These are phyloP conservation scores for Balamuthia mandrillaris DNA, from an alignment of 208 protist species.

Conservation along the genomic window DNA sequence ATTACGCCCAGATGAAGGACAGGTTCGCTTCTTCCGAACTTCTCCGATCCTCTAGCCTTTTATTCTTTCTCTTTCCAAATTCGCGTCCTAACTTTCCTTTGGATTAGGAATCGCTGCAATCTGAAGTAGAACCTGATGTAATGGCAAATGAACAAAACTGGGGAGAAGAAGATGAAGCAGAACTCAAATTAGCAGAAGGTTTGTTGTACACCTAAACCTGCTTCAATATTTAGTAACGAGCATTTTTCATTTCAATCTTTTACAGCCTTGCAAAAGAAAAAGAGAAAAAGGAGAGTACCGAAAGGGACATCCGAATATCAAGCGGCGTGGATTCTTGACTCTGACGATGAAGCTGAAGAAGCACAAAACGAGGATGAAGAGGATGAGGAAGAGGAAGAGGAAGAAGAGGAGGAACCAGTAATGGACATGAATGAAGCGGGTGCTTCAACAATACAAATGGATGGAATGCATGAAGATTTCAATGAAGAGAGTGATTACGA, in stretches of 20 bases:
- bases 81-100: too few relatives aligned
- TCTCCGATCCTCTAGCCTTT: too few relatives aligned
- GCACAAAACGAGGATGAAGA: too few relatives aligned
- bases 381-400: too few relatives aligned
- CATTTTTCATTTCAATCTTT: background rate
- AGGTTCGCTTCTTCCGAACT: too few relatives aligned
- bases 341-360: too few relatives aligned
- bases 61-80: too few relatives aligned
- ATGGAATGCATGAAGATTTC: background rate
- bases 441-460: background rate
- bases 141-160: conserved; percentile 43
- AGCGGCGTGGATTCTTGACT: conserved; percentile 67
- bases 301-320: conserved; percentile 71
- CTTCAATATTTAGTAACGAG: background rate
- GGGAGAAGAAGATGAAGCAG: conserved; percentile 23
- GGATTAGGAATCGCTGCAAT: conserved; percentile 34
- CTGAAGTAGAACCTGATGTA: conserved; percentile 34
- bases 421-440: conserved; percentile 22
- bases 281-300: conserved; percentile 51
- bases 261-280: background rate
- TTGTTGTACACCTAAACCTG: background rate
- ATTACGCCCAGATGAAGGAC: too few relatives aligned
- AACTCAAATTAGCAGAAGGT: conserved; percentile 31
- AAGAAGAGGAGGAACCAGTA: conserved; percentile 40
- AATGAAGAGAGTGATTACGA: conserved; percentile 35